Evolutionary conservation across 2,329 filamentous ascomycete genomes (phyloP), one percentile per base, ranked within the genome.

Genomic region (Aspergillus viridinutans): DNA sequence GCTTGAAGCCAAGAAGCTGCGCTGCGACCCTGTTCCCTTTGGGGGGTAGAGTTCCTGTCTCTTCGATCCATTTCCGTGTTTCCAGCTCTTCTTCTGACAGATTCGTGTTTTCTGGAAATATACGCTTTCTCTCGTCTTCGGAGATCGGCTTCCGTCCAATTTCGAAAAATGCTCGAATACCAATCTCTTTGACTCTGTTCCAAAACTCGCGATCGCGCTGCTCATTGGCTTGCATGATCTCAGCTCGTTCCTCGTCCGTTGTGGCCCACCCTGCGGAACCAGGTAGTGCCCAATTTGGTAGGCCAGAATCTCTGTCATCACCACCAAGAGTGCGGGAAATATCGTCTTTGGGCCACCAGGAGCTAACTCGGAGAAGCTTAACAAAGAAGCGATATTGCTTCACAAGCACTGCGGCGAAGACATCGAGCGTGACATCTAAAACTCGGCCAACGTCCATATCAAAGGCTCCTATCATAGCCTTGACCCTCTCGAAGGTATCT

Each of bases 361-460:
- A 96, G 76, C 93, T 97, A 57, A 87, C 86, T 57, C 93, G 84
- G 25, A 99, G 80, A 50, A 97, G 87, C 71, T 96, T 96, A 71
- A 97, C 88, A 68, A 97, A 97, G 76, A 97, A 99, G 32, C 89
- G 86, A 71, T 88, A 92, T 64, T 96, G 91, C 69, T 95, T 95
- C 67, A 99, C 90, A 53, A 99, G 83, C 0, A 96, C 88, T 12
- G 92, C 91, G 1, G 94, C 94, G 69, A 96, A 96, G 32, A 97
- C 92, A 70, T 99, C 94, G 20, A 99, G 82, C 0, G 92, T 95
- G 23, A 97, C 91, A 72, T 99, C 94, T 10, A 99, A 82, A 4
- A 95, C 93, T 68, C 95, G 85, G 50, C 94, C 95, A 40, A 97
- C 94, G 71, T 99, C 94, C 60, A 99, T 82, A 73, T 99, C 93